phyloP scores from a whole-genome alignment of 2,329 filamentous ascomycete genomes.

The Colletotrichum sp. region DNA sequence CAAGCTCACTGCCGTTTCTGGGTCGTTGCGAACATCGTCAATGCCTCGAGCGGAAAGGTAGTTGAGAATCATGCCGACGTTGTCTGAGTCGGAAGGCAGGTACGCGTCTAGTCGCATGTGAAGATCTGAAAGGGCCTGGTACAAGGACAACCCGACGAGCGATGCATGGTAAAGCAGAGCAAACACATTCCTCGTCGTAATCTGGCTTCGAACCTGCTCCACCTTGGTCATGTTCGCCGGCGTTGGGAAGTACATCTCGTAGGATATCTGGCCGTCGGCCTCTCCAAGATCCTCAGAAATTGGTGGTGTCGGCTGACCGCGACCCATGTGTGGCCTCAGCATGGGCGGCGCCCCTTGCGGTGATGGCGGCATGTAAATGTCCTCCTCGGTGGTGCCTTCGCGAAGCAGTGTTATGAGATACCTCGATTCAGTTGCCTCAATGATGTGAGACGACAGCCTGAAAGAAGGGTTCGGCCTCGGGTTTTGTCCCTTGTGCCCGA shows the following conservation, averaged over 20 bases:
- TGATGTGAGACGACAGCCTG: constrained; percentile 61
- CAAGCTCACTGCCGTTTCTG: constrained; percentile 63
- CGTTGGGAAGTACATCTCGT: constrained; percentile 68
- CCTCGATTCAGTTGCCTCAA: constrained; percentile 61
- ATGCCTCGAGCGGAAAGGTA: constrained; percentile 65
- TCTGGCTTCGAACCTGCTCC: constrained; percentile 60
- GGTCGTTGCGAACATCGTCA: constrained; percentile 67
- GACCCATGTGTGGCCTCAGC: constrained; percentile 32
- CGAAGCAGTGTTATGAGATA: constrained; percentile 58
- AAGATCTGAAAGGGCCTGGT: constrained; percentile 67
- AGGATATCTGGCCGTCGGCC: constrained; percentile 59
- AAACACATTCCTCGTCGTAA: constrained; percentile 73
- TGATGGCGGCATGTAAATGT: constrained; percentile 46
- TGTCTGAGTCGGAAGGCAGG: constrained; percentile 60
- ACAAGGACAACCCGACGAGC: constrained; percentile 67
- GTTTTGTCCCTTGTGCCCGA: constrained; percentile 49
- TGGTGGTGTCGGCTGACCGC: constrained; percentile 46
- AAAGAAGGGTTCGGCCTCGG: constrained; percentile 57
- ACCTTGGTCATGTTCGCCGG: constrained; percentile 52
- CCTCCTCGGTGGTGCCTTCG: constrained; percentile 57
- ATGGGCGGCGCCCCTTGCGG: constrained; percentile 46
- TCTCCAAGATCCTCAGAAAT: constrained; percentile 51
- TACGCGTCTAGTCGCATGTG: constrained; percentile 64
- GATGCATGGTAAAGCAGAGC: constrained; percentile 68
- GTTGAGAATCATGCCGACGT: constrained; percentile 62